A percentile compares a stretch with the other conserved stretches of the same genome.
Evolutionary conservation across 1,284 basidiomycete species (phyloP).

Genomic region (Agaricales sp.): DNA sequence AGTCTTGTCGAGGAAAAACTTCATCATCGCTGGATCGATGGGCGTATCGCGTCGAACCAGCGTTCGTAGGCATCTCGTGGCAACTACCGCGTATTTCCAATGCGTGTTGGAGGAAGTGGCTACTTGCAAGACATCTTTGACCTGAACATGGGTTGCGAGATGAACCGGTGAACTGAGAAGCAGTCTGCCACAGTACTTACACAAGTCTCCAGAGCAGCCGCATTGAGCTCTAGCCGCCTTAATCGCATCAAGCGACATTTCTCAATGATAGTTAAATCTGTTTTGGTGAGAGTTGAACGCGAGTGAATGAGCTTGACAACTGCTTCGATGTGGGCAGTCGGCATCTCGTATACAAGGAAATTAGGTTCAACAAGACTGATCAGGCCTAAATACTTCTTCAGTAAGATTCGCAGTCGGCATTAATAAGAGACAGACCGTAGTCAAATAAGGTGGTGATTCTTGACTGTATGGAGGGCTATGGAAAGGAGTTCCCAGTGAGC

Average conservation of each 20-base stretch:
- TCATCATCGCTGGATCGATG: conserved; percentile 38
- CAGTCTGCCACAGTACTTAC: background rate
- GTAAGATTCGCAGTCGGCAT: background rate
- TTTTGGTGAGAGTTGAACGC: conserved; percentile 16
- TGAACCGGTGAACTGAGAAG: background rate
- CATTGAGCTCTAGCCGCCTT: background rate
- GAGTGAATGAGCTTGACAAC: conserved; percentile 25
- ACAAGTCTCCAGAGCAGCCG: background rate
- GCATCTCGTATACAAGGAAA: conserved; percentile 41
- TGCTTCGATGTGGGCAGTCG: conserved; percentile 29
- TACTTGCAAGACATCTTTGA: conserved; percentile 33
- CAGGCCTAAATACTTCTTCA: conserved; percentile 30
- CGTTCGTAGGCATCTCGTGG: conserved; percentile 63
- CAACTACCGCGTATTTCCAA: conserved; percentile 78
- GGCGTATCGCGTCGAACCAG: conserved; percentile 70
- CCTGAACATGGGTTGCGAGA: conserved; percentile 20
- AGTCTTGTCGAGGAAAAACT: conserved; percentile 45
- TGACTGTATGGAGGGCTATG: conserved; percentile 58
- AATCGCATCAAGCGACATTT: conserved; percentile 27
- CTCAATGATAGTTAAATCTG: conserved; percentile 28
- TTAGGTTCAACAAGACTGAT: conserved; percentile 51
- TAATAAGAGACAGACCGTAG: conserved; percentile 33
- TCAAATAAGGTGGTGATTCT: conserved; percentile 51
- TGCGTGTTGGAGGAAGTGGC: conserved; percentile 56
- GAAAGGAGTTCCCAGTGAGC: conserved; percentile 8